Evolutionary conservation across 345 rosid genomes (phyloP).

Genomic region (Hypericum androsaemum): DNA sequence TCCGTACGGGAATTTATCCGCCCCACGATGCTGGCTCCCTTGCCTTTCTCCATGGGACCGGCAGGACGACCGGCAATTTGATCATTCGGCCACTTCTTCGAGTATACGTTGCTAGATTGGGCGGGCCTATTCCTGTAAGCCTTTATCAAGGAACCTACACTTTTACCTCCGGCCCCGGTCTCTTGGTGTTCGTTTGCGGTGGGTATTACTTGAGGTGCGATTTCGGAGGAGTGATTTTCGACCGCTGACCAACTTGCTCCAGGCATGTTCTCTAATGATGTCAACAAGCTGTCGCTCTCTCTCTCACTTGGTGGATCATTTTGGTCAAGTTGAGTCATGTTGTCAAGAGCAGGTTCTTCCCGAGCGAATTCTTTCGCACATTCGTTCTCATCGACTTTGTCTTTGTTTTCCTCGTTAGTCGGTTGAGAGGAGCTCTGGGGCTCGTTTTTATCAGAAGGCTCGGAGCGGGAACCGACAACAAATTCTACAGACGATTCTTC

Average conservation of each 20-base stretch:
- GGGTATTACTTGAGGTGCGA: slow-evolving; percentile 28
- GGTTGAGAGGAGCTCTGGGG: slow-evolving; percentile 38
- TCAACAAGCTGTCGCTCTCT: slow-evolving; percentile 25
- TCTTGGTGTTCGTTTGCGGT: slow-evolving; percentile 17
- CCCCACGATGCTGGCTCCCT: slow-evolving; percentile 33
- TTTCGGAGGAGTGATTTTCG: slow-evolving; percentile 29
- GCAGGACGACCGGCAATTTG: slow-evolving; percentile 19
- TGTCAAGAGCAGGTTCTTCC: slow-evolving; percentile 34
- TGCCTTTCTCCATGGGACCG: slow-evolving; percentile 25
- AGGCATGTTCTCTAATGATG: slow-evolving; percentile 37
- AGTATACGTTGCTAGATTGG: slow-evolving; percentile 17
- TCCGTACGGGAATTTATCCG: slow-evolving; percentile 53
- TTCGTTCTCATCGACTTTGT: slow-evolving; percentile 28
- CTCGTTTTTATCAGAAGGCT: slow-evolving; percentile 62
- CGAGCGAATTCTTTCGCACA: slow-evolving; percentile 24
- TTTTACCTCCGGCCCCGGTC: slow-evolving; percentile 11
- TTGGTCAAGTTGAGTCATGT: slow-evolving; percentile 22
- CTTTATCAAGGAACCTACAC: slow-evolving; percentile 11
- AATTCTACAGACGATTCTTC: slow-evolving; percentile 41
- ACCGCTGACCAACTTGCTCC: slow-evolving; percentile 21
- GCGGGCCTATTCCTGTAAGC: slow-evolving; percentile 14
- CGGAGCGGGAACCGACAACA: slow-evolving; percentile 26
- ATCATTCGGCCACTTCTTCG: slow-evolving; percentile 31
- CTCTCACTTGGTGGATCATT: slow-evolving; percentile 28
- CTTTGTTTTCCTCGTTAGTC: slow-evolving; percentile 21